Evolutionary conservation across 352 stramenopile genomes (phyloP), one percentile per base, ranked within the genome.

Genomic region (Globisporangium lucens): DNA sequence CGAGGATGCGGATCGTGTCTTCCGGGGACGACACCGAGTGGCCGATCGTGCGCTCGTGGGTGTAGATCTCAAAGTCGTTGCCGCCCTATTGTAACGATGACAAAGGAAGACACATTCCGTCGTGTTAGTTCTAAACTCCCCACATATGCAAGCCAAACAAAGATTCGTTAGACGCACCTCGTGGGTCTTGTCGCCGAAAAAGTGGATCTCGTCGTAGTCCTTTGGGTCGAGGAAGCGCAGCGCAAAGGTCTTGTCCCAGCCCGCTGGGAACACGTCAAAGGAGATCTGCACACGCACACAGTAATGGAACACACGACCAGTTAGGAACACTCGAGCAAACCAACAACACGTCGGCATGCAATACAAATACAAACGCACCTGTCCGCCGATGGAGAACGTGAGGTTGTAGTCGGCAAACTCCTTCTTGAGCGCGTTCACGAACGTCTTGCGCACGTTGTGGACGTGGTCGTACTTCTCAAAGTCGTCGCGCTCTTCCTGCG

Each of bases 201-300:
- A 99, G 82, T 99, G 97, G 76, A 99, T 97, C 75, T 99, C 96
- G 74, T 99, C 97, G 83, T 98, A 99, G 78, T 99, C 96, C 61
- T 83, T 91, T 13, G 89, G 80, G 62, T 90, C 80, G 41, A 98
- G 73, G 82, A 97, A 99, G 61, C 92, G 88, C 57, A 99, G 89
- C 78, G 96, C 99, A 76, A 99, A 99, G 1, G 98, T 99, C 89
- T 99, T 99, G 84, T 99, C 97, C 98, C 98, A 99, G 33, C 98
- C 97, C 65, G 86, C 65, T 1, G 97, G 98, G 81, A 99, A 99
- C 33, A 99, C 86, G 80, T 99, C 98, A 75, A 99, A 99, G 15
- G 94, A 99, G 76, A 99, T 99, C 89, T 83, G 30, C 35, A 46
- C 38, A 17, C 15, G 12, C 36, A 15, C 12, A 41, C 36, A 41